Evolutionary conservation across 352 stramenopile species (phyloP).

Genomic region (Globisporangium emineosum): DNA sequence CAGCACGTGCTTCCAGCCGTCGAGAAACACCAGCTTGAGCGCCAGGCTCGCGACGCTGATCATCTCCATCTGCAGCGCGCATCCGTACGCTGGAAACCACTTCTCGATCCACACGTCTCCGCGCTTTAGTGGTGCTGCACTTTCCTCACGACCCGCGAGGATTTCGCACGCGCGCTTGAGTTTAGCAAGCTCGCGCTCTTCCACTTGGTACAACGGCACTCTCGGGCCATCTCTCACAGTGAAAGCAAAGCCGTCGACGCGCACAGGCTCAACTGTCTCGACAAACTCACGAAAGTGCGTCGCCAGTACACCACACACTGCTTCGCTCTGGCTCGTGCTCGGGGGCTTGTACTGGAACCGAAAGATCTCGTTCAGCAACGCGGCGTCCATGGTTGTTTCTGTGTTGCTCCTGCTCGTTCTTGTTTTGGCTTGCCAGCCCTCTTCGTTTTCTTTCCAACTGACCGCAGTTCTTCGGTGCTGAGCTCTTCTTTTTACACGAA

Average conservation of each 20-base stretch:
- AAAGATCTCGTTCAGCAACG: not conserved
- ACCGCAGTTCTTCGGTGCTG: not conserved
- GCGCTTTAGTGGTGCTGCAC: not conserved
- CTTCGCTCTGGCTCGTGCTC: not conserved
- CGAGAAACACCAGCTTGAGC: slow-evolving; percentile 38
- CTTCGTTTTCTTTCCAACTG: not conserved
- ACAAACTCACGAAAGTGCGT: not conserved
- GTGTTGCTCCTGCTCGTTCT: not conserved
- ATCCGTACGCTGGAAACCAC: slow-evolving; percentile 5
- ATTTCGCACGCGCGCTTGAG: slow-evolving; percentile 13
- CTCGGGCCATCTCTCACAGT: slow-evolving; percentile 7
- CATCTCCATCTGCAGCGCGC: slow-evolving; percentile 21
- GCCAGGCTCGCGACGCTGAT: slow-evolving; percentile 11
- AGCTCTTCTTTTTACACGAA: not conserved
- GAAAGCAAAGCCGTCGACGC: slow-evolving; percentile 6
- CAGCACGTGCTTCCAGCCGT: slow-evolving; percentile 39
- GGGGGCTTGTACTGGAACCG: not conserved
- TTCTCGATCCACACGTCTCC: slow-evolving; percentile 2
- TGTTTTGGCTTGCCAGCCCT: not conserved
- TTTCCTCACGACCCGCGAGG: not conserved
- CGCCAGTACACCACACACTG: not conserved
- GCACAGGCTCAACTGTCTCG: not conserved
- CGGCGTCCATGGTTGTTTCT: not conserved
- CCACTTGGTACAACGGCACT: slow-evolving; percentile 10
- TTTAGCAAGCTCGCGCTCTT: slow-evolving; percentile 18